phyloP scores from a whole-genome alignment of 371 early-diverging fungal species.

The Agmasoma carcini region DNA sequence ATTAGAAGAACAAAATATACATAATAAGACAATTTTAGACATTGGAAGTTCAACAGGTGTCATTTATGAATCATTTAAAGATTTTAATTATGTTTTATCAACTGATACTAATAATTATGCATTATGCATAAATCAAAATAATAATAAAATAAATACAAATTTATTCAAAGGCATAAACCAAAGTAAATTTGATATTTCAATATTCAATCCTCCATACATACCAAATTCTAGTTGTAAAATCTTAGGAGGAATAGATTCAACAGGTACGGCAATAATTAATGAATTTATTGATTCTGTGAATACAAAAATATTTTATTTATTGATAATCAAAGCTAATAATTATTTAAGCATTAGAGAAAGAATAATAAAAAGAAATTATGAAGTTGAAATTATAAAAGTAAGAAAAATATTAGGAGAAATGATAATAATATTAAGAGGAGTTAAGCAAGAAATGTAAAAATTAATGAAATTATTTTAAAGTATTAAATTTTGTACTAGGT shows the following conservation, averaged over 20 bases:
- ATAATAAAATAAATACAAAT: conserved; percentile 28
- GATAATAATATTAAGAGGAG: conserved; percentile 32
- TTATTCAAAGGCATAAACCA: conserved; percentile 28
- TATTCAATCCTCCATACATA: conserved; percentile 80
- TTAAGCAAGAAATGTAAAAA: too few relatives aligned
- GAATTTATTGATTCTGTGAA: conserved; percentile 60
- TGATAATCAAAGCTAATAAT: conserved; percentile 70
- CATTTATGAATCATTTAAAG: conserved; percentile 14
- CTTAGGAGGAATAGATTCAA: conserved; percentile 61
- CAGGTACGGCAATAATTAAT: conserved; percentile 76
- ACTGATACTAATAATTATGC: conserved; percentile 41
- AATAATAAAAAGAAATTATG: conserved; percentile 49
- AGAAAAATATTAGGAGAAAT: conserved; percentile 40
- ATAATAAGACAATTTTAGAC: conserved; percentile 24
- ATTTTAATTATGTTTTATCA: conserved; percentile 26
- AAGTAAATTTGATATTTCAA: conserved; percentile 60
- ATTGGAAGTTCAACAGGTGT: conserved; percentile 35
- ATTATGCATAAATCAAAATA: conserved; percentile 1
- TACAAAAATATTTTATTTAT: conserved; percentile 65
- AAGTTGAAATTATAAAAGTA: conserved; percentile 20
- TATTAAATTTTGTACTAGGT: too few relatives aligned
- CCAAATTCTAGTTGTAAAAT: conserved; percentile 52
- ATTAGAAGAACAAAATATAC: conserved; percentile 16
- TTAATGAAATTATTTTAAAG: too few relatives aligned
- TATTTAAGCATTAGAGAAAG: conserved; percentile 63